Conservation (phyloP, 176 grass and related monocot species). For the Olyra latifolia region DNA sequence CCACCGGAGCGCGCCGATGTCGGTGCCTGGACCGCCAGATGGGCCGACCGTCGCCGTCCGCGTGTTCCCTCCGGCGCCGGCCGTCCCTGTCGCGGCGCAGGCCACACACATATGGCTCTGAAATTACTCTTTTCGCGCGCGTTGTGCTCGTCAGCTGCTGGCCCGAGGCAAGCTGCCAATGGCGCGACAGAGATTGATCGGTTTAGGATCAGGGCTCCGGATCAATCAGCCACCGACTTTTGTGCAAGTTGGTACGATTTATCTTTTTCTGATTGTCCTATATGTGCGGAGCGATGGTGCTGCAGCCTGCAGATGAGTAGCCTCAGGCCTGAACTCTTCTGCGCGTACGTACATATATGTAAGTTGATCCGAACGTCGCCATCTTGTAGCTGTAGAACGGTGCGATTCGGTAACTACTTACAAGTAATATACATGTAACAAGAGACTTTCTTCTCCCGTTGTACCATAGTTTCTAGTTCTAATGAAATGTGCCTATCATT, state of each 20-base stretch:
- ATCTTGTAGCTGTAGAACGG: too few species aligned
- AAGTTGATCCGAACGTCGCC: too few species aligned
- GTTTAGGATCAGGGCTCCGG: slow-evolving; percentile 6
- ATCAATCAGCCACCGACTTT: slow-evolving; percentile 24
- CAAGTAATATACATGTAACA: too few species aligned
- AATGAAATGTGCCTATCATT: too few species aligned
- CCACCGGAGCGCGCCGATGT: background rate
- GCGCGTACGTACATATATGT: background rate
- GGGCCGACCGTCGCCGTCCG: slow-evolving; percentile 25
- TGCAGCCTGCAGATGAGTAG: too few species aligned
- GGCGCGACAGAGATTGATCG: slow-evolving; percentile 17
- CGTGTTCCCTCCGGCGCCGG: slow-evolving; percentile 10
- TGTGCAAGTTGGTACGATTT: slow-evolving; percentile 34
- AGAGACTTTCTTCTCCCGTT: too few species aligned
- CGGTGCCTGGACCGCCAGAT: slow-evolving; percentile 27
- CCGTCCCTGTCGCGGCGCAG: background rate
- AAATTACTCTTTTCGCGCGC: slow-evolving; percentile 17
- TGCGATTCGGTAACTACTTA: too few species aligned
- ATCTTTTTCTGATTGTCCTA: background rate
- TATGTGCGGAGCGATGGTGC: background rate
- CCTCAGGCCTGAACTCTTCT: background rate
- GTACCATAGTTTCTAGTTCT: too few species aligned
- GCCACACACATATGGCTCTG: slow-evolving; percentile 32
- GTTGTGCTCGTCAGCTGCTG: slow-evolving; percentile 27
- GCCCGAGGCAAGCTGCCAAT: slow-evolving; percentile 20